These are phyloP conservation scores for Hyphopichia khmerensis DNA, from an alignment of 1,139 yeast genomes.

Conservation along the genomic window DNA sequence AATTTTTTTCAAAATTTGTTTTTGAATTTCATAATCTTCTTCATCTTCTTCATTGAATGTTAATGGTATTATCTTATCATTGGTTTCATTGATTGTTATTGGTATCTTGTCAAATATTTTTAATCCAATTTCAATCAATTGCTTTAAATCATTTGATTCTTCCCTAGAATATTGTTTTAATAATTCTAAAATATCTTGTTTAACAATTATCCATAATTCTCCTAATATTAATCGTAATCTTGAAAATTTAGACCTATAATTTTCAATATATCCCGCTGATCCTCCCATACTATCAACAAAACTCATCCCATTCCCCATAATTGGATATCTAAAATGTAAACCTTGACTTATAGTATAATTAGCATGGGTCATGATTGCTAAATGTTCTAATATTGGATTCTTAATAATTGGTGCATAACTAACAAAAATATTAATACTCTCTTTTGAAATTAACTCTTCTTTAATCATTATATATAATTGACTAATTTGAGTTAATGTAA, in stretches of 20 bases:
- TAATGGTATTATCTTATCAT: conserved; percentile 44
- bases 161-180: conserved; percentile 15
- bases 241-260: conserved; percentile 61
- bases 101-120: conserved; percentile 66
- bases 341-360: conserved; percentile 75
- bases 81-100: conserved; percentile 38
- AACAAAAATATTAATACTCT: conserved; percentile 59
- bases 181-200: conserved; percentile 45
- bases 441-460: conserved; percentile 7
- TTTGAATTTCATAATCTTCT: conserved; percentile 17
- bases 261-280: conserved; percentile 48
- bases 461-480: conserved; percentile 34
- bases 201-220: conserved; percentile 63
- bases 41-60: conserved; percentile 24
- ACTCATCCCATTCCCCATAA: conserved; percentile 69
- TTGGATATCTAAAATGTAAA: conserved; percentile 68
- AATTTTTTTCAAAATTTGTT: conserved; percentile 29
- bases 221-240: conserved; percentile 62
- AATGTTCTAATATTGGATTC: conserved; percentile 66
- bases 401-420: conserved; percentile 66
- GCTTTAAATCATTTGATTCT: conserved; percentile 20
- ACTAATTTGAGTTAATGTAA: conserved; percentile 69
- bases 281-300: conserved; percentile 50
- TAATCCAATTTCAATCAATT: conserved; percentile 51
- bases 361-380: conserved; percentile 65